Base-by-base conservation (phyloP, 352 stramenopile species). In the Elongisporangium undulatum region DNA sequence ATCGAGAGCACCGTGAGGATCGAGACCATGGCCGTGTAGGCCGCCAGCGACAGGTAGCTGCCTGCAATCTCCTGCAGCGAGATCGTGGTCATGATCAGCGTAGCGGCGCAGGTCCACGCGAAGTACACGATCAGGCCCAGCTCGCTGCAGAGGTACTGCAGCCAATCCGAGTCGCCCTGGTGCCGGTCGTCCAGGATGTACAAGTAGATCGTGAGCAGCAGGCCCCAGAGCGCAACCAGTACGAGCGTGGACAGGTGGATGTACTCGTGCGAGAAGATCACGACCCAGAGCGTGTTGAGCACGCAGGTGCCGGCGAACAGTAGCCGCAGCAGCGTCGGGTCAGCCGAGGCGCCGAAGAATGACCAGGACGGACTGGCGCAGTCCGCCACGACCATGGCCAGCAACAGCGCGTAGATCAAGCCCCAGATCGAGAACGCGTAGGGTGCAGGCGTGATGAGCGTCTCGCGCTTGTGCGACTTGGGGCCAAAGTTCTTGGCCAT, bases 361-460 rank as follows among this genome's bases (percentile, higher is more conserved):
- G 69, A 75, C 6, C 84, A 59, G 23, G 61, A 63, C 16, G 75
- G 70, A 53, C 75, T 80, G 23, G 79, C 71, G 24, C 82, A 70
- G 65, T 92, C 79, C 23, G 67, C 77, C 62, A 68, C 66, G 8
- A 86, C 64, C 58, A 86, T 73, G 51, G 84, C 71, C 45, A 77
- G 77, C 58, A 69, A 74, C 54, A 85, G 64, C 63, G 87, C 57
- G 62, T 90, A 87, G 69, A 92, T 88, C 58, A 68, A 41, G 58
- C 74, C 76, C 78, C 80, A 90, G 61, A 92, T 85, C 21, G 70
- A 76, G 66, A 89, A 90, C 17, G 69, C 74, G 58, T 72, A 85
- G 16, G 51, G 45, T 9, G 77, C 77, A 0, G 80, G 80, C 41
- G 80, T 90, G 51, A 89, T 29, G 20, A 79, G 69, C 58, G 80